These are phyloP conservation scores for Exophiala mesophila DNA, from an alignment of 2,329 filamentous ascomycete genomes.

Conservation along the genomic window DNA sequence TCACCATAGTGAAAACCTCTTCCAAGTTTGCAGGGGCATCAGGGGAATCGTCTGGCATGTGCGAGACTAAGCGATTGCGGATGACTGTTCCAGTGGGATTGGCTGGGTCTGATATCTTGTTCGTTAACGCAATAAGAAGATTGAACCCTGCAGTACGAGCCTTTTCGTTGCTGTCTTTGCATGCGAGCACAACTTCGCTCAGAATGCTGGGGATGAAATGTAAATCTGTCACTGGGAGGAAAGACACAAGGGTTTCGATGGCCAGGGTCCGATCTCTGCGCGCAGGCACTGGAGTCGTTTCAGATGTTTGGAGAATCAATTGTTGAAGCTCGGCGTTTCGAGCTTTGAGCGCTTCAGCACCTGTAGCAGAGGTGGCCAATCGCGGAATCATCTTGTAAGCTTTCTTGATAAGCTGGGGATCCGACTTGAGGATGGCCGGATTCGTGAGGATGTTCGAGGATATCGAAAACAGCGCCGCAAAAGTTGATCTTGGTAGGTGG, in stretches of 20 bases:
- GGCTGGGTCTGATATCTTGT: slow-evolving; percentile 67
- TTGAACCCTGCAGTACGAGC: slow-evolving; percentile 86
- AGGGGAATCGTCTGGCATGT: slow-evolving; percentile 78
- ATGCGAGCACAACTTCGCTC: slow-evolving; percentile 90
- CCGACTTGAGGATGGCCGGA: slow-evolving; percentile 51
- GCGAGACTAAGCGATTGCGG: slow-evolving; percentile 76
- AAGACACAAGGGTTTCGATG: slow-evolving; percentile 72
- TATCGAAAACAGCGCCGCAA: slow-evolving; percentile 78
- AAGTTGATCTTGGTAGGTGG: slow-evolving; percentile 84
- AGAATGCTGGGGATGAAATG: slow-evolving; percentile 91
- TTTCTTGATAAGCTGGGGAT: slow-evolving; percentile 96
- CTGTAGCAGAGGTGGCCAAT: slow-evolving; percentile 73
- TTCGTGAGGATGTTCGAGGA: slow-evolving; percentile 76
- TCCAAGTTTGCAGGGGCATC: slow-evolving; percentile 76
- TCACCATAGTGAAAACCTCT: slow-evolving; percentile 98
- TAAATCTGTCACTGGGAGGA: slow-evolving; percentile 69
- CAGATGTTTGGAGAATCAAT: slow-evolving; percentile 71
- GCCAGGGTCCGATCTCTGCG: slow-evolving; percentile 81
- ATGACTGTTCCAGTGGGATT: slow-evolving; percentile 63
- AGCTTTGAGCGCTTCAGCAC: slow-evolving; percentile 68
- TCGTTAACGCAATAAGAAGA: slow-evolving; percentile 79
- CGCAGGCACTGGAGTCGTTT: slow-evolving; percentile 81
- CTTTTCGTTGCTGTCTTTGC: slow-evolving; percentile 96
- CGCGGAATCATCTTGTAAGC: slow-evolving; percentile 96
- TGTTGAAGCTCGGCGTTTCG: slow-evolving; percentile 73